phyloP scores from a whole-genome alignment of 805 yeast genomes.

The Sporopachydermia lactativora region DNA sequence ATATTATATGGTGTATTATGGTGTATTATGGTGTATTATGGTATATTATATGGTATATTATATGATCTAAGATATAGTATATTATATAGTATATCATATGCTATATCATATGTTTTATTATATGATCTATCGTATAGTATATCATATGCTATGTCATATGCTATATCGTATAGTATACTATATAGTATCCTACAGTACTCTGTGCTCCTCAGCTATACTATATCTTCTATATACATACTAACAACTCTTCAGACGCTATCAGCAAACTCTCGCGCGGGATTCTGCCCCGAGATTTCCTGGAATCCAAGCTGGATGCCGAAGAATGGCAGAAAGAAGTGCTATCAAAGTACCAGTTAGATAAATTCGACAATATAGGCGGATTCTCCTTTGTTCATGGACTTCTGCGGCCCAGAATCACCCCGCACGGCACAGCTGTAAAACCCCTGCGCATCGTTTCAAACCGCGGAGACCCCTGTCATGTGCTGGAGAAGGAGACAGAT shows the following conservation, averaged over 20 bases:
- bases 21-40: no score
- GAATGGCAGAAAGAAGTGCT: constrained; percentile 30
- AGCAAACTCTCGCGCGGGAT: constrained; percentile 37
- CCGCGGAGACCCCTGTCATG: constrained; percentile 10
- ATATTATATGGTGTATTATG: no score
- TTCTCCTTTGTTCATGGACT: constrained; percentile 47
- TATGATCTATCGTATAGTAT: no score
- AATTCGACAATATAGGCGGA: constrained; percentile 37
- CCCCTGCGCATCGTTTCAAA: constrained; percentile 32
- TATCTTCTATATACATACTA: no score
- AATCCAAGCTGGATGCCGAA: constrained; percentile 21
- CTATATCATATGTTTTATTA: no score
- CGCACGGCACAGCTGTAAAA: constrained; percentile 14
- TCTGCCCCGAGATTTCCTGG: constrained; percentile 31
- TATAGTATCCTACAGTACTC: no score
- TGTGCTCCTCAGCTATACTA: no score
- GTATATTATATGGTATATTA: no score
- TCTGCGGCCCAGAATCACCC: constrained; percentile 16
- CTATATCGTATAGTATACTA: no score
- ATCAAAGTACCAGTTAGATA: constrained; percentile 12
- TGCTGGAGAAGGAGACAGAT: constrained; percentile 17
- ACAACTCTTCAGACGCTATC: constrained; percentile 12
- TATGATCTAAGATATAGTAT: no score
- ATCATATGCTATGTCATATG: no score
- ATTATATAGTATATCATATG: no score